A percentile compares a stretch with the other conserved stretches of the same genome.
Conservation (phyloP, 306 rosid species). For the Quercus wislizeni region DNA sequence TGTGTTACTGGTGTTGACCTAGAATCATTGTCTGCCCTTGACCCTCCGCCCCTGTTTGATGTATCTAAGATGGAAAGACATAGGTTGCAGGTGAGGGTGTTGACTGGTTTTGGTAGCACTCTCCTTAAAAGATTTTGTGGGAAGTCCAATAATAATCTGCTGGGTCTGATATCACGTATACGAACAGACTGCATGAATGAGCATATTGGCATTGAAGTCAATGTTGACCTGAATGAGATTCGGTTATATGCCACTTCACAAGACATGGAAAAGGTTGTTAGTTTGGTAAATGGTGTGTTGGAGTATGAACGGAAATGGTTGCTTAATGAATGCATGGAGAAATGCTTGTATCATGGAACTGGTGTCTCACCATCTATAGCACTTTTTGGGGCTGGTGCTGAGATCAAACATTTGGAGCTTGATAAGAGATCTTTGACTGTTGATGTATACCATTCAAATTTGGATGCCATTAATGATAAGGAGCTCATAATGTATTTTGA, state of each 20-base stretch:
- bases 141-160: conserved; percentile 55
- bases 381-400: conserved; percentile 89
- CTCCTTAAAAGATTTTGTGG: conserved; percentile 86
- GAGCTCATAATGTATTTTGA: conserved; percentile 72
- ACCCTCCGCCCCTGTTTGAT: conserved; percentile 69
- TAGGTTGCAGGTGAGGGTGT: conserved; percentile 48
- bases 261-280: conserved; percentile 47
- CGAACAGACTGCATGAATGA: conserved; percentile 56
- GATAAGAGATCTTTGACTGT: conserved; percentile 70
- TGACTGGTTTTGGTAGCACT: conserved; percentile 68
- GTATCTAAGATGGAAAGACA: conserved; percentile 49
- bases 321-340: conserved; percentile 72
- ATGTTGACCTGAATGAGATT: conserved; percentile 55
- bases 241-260: conserved; percentile 55
- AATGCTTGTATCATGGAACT: conserved; percentile 65
- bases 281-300: conserved; percentile 42
- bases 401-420: conserved; percentile 89
- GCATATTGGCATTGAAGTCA: conserved; percentile 64
- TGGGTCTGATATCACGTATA: conserved; percentile 45
- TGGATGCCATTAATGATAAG: conserved; percentile 57
- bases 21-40: conserved; percentile 43
- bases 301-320: conserved; percentile 59
- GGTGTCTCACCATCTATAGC: conserved; percentile 63
- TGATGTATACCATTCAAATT: conserved; percentile 56
- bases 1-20: conserved; percentile 74